A percentile compares a stretch with the other conserved stretches of the same genome.
Evolutionary conservation across 805 yeast species (phyloP).

Genomic region (Pichia californica): DNA sequence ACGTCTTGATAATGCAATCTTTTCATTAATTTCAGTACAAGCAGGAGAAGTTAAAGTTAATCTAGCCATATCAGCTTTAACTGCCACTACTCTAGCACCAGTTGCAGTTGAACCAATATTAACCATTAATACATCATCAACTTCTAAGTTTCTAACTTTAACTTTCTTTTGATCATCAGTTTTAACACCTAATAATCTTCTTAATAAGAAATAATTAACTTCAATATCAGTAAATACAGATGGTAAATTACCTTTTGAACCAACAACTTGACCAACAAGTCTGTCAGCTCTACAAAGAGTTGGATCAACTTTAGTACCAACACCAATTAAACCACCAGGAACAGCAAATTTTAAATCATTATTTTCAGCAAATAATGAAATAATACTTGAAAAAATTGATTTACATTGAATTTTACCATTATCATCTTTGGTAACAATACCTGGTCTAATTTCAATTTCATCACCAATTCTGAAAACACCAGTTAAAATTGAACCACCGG

Average conservation of each 20-base stretch:
- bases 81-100: constrained; percentile 98
- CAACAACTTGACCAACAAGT: constrained; percentile 98
- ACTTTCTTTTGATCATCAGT: constrained; percentile 97
- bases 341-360: constrained; percentile 97
- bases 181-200: constrained; percentile 97
- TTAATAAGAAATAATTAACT: constrained; percentile 90
- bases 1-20: constrained; percentile 97
- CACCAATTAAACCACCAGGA: constrained; percentile 99
- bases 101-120: constrained; percentile 99
- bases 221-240: constrained; percentile 95
- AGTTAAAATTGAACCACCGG: constrained; percentile 95
- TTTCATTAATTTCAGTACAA: constrained; percentile 96
- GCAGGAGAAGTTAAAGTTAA: constrained; percentile 95
- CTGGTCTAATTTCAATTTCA: constrained; percentile 98
- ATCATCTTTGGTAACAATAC: constrained; percentile 95
- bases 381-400: constrained; percentile 91
- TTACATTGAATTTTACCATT: constrained; percentile 84
- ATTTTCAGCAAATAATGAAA: constrained; percentile 93
- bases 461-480: constrained; percentile 98
- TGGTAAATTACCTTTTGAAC: constrained; percentile 94
- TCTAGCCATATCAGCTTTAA: constrained; percentile 99
- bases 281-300: constrained; percentile 99
- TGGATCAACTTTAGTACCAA: constrained; percentile 98
- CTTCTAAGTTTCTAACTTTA: constrained; percentile 89
- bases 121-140: constrained; percentile 96